Conservation (phyloP, 345 rosid genomes). For the Moricandia moricandioides region DNA sequence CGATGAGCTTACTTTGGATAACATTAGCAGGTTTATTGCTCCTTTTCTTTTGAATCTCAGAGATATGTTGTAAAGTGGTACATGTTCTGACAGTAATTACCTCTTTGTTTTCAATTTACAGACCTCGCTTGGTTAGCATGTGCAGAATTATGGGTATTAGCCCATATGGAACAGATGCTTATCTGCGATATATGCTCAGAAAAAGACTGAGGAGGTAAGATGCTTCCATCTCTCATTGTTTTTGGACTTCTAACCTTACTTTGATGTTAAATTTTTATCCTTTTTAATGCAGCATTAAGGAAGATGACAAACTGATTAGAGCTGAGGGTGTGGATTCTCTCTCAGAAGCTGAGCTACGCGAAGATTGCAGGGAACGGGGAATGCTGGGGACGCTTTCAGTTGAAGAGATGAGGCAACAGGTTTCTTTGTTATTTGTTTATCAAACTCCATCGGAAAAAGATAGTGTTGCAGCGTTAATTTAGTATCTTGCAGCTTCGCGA, state of each 20-base stretch:
- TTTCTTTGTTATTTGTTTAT: conserved; percentile 21
- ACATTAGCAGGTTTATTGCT: conserved; percentile 60
- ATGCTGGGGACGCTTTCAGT: conserved; percentile 66
- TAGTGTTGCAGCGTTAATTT: conserved; percentile 11
- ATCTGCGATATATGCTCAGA: conserved; percentile 68
- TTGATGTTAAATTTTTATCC: conserved; percentile 12
- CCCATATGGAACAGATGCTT: conserved; percentile 70
- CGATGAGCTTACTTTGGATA: conserved; percentile 74
- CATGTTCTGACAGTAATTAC: neutral
- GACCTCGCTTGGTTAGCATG: conserved; percentile 71
- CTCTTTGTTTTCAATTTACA: conserved; percentile 27
- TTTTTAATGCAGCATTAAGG: conserved; percentile 50
- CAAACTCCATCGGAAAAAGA: neutral
- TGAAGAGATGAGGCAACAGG: conserved; percentile 82
- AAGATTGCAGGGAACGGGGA: conserved; percentile 77
- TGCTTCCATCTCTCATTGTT: conserved; percentile 19
- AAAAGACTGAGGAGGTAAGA: conserved; percentile 63
- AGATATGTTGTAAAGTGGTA: conserved; percentile 1
- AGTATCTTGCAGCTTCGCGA: conserved; percentile 60
- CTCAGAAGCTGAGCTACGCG: conserved; percentile 67
- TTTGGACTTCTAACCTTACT: conserved; percentile 8
- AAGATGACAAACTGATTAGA: conserved; percentile 65
- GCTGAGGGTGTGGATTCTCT: conserved; percentile 72
- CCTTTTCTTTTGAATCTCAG: neutral
- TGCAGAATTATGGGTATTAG: conserved; percentile 75